Evolutionary conservation across 2,329 filamentous ascomycete genomes (phyloP), one percentile per base, ranked within the genome.

Genomic region (Epicoccum nigrum): DNA sequence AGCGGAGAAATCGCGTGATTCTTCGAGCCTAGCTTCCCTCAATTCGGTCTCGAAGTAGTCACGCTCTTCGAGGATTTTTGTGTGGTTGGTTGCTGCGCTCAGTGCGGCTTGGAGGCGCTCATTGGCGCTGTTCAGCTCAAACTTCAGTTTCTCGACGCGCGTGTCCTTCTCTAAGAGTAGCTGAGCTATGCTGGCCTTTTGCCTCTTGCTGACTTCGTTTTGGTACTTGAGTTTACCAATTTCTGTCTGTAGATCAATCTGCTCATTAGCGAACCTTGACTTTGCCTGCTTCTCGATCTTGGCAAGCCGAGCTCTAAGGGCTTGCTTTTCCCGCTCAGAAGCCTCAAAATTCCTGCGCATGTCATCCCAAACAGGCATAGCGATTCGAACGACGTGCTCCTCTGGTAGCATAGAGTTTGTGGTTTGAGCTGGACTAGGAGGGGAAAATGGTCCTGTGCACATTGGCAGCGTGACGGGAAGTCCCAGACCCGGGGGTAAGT

Each of bases 141-240:
- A 32, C 19, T 64, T 48, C 30, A 63, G 45, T 6, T 50, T 49
- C 44, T 60, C 55, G 20, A 63, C 54, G 32, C 55, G 37, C 0
- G 47, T 39, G 4, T 64, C 59, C 15, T 61, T 60, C 21, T 60
- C 42, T 4, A 45, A 44, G 6, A 68, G n/a, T 3, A 54, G 31
- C 1, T 56, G 55, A 31, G 48, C 53, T 63, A 67, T 64, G 0
- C 40, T 43, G 11, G 58, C 52, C 25, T 56, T 64, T 15, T 61
- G 55, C 1, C 51, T 50, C 30, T 55, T 60, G 39, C 60, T 64
- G 15, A 27, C 20, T 11, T 62, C 54, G 7, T 63, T 54, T 16
- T 63, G 63, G 30, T 54, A 62, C 2, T 35, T 45, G 2, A 65
- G 46, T n/a, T 50, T 39, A 7, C 56, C 58, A 2, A 64, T 27